These are phyloP conservation scores for Fistulina hepatica DNA, from an alignment of 1,284 basidiomycete species.

Conservation along the genomic window DNA sequence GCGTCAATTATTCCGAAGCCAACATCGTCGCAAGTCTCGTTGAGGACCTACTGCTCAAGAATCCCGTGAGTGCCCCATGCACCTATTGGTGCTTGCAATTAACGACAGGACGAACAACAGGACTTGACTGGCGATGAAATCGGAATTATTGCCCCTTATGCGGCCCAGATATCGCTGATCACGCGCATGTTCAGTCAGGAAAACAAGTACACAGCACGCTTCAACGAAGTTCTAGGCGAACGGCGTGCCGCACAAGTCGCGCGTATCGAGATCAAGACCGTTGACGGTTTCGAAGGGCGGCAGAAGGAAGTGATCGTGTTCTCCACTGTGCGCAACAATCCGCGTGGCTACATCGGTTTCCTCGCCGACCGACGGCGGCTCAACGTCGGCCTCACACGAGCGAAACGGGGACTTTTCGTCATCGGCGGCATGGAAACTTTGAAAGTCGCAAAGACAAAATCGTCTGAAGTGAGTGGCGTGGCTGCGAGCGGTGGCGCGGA, in stretches of 20 bases:
- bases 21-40: constrained; percentile 68
- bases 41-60: constrained; percentile 65
- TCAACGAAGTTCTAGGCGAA: constrained; percentile 47
- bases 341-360: constrained; percentile 71
- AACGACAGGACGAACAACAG: constrained; percentile 24
- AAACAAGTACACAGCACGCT: constrained; percentile 36
- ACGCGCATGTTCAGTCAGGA: constrained; percentile 52
- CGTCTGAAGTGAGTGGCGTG: constrained; percentile 8
- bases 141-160: constrained; percentile 83
- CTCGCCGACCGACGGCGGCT: constrained; percentile 79
- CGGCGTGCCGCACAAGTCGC: constrained; percentile 52
- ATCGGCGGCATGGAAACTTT: constrained; percentile 71
- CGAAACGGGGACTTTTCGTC: constrained; percentile 74
- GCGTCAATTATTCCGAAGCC: constrained; percentile 67
- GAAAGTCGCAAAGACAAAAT: constrained; percentile 28
- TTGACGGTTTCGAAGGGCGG: constrained; percentile 89
- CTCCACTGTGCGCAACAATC: constrained; percentile 79
- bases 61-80: constrained; percentile 43
- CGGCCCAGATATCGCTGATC: constrained; percentile 67
- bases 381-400: constrained; percentile 83
- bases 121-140: constrained; percentile 61
- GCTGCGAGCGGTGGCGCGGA: constrained; percentile 36
- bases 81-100: constrained; percentile 8
- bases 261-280: constrained; percentile 75
- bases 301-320: constrained; percentile 91